phyloP scores from a whole-genome alignment of 2,329 filamentous ascomycete genomes.

The Penicillium sp. region DNA sequence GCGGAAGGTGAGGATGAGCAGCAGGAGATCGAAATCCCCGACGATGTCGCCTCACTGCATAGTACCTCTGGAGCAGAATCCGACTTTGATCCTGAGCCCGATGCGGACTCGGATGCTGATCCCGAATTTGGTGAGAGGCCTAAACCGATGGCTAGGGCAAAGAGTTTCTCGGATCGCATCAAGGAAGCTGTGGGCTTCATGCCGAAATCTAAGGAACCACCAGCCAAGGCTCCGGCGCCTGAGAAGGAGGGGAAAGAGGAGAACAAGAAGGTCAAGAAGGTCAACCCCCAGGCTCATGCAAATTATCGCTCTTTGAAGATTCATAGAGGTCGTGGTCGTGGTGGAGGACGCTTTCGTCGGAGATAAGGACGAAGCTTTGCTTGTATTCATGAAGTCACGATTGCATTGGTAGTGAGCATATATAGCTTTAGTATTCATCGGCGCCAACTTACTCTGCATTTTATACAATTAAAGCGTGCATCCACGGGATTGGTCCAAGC shows the following conservation, averaged over 20 bases:
- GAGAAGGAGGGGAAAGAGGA: constrained; percentile 27
- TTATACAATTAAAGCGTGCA: not conserved
- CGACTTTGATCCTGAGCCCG: constrained; percentile 19
- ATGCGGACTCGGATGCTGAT: constrained; percentile 27
- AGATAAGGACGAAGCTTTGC: constrained; percentile 20
- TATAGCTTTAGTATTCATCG: not conserved
- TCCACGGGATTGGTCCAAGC: not conserved
- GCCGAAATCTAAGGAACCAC: constrained; percentile 15
- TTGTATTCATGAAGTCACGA: constrained; percentile 18
- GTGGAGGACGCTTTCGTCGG: constrained; percentile 39
- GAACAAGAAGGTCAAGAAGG: constrained; percentile 29
- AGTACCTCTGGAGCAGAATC: constrained; percentile 31
- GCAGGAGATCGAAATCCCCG: constrained; percentile 5
- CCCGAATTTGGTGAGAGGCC: constrained; percentile 28
- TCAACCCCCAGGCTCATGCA: constrained; percentile 48
- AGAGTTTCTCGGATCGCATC: constrained; percentile 38
- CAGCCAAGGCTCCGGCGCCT: constrained; percentile 12
- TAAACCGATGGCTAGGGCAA: constrained; percentile 21
- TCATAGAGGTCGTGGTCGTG: constrained; percentile 36
- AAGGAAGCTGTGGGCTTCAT: constrained; percentile 34
- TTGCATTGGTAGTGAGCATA: constrained; percentile 19
- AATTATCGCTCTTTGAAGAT: constrained; percentile 51
- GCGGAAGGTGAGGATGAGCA: constrained; percentile 9
- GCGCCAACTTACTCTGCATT: not conserved
- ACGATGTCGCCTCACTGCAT: constrained; percentile 27